Percentiles rank a stretch among this genome's conserved stretches.
Conservation (phyloP, 805 yeast genomes). For the Ogataea polymorpha region DNA sequence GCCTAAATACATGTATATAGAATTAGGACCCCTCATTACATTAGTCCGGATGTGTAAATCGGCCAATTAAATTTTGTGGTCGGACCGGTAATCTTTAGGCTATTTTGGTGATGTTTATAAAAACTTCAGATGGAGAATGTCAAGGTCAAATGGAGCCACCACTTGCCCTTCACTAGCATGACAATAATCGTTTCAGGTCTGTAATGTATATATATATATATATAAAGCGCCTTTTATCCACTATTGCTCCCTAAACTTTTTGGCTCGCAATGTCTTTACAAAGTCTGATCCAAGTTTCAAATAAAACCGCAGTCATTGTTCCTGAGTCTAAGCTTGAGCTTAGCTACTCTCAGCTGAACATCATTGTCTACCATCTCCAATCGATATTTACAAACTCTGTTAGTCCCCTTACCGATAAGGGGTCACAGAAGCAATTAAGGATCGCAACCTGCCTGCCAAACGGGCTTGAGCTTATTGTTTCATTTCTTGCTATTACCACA, state of each 20-base stretch:
- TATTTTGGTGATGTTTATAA: conserved; percentile 6
- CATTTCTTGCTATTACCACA: conserved; percentile 56
- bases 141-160: not conserved
- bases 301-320: conserved; percentile 41
- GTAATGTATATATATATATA: not conserved
- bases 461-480: conserved; percentile 52
- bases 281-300: conserved; percentile 26
- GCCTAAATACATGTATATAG: conserved; percentile 16
- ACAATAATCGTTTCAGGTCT: not conserved
- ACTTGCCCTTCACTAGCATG: conserved; percentile 1
- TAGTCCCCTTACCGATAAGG: conserved; percentile 39
- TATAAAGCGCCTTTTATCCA: not conserved
- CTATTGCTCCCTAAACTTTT: not conserved
- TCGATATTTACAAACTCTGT: conserved; percentile 39
- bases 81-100: conserved; percentile 8
- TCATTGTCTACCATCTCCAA: conserved; percentile 47
- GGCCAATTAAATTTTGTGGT: conserved; percentile 5
- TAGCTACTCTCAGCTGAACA: conserved; percentile 42
- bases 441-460: conserved; percentile 63
- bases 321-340: conserved; percentile 46
- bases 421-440: conserved; percentile 38
- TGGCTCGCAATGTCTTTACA: conserved; percentile 13
- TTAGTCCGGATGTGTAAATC: not conserved
- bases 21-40: conserved; percentile 4
- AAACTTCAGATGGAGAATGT: conserved; percentile 4